Evolutionary conservation across 2,329 filamentous ascomycete genomes (phyloP).

Genomic region (Podosphaera aphanis): DNA sequence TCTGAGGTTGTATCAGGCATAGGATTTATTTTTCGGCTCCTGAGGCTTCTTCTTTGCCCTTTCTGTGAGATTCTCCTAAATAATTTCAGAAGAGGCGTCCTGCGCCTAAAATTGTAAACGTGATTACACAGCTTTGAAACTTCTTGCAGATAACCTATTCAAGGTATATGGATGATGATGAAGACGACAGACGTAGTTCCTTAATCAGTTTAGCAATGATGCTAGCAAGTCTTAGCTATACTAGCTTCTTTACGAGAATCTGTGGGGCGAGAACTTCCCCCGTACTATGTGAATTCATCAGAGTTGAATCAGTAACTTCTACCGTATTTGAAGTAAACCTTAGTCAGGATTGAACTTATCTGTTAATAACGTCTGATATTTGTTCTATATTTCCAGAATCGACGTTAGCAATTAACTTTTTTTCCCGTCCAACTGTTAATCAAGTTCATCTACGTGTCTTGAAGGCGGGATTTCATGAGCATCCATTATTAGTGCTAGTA

Average conservation of each 20-base stretch:
- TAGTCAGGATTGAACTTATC: neutral
- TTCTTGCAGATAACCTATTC: neutral
- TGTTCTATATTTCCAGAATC: too few relatives aligned
- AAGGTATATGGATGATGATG: neutral
- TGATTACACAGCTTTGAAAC: neutral
- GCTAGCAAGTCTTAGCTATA: neutral
- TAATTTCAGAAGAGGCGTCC: neutral
- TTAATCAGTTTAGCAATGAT: neutral
- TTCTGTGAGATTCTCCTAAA: neutral
- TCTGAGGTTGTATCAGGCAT: slow-evolving; percentile 7
- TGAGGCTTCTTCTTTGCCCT: neutral
- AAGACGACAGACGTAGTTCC: neutral
- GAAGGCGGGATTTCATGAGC: too few relatives aligned
- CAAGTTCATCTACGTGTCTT: too few relatives aligned
- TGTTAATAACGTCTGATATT: neutral
- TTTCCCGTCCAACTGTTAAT: too few relatives aligned
- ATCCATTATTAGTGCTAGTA: too few relatives aligned
- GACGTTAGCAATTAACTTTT: too few relatives aligned
- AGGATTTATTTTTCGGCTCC: neutral
- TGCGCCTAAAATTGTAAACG: neutral
- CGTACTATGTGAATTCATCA: neutral
- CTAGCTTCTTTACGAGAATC: too few relatives aligned
- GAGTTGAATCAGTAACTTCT: neutral
- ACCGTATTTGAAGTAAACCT: neutral
- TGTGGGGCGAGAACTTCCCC: neutral